Evolutionary conservation across 306 rosid species (phyloP).

Genomic region (Trifolium subterraneum): DNA sequence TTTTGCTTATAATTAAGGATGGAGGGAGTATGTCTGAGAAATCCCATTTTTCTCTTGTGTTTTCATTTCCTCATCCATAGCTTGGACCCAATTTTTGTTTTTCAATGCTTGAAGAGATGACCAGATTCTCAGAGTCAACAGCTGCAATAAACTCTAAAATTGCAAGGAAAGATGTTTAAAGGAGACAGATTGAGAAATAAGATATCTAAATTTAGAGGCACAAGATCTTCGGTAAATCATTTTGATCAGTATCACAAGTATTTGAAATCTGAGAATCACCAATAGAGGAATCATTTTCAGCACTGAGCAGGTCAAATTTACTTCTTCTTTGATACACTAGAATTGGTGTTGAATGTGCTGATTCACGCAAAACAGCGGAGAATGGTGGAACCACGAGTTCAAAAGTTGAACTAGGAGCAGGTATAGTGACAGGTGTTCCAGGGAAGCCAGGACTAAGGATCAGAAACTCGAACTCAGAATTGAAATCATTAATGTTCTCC

Average conservation of each 20-base stretch:
- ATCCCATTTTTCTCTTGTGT: too few relatives aligned
- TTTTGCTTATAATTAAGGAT: too few relatives aligned
- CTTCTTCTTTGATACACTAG: not conserved
- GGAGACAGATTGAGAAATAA: not conserved
- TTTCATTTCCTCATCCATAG: too few relatives aligned
- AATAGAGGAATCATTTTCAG: too few relatives aligned
- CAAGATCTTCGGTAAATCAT: not conserved
- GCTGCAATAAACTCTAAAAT: not conserved
- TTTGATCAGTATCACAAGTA: too few relatives aligned
- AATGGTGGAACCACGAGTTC: too few relatives aligned
- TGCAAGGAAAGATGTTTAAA: not conserved
- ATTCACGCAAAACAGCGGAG: not conserved
- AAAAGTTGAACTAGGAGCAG: too few relatives aligned
- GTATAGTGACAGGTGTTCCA: too few relatives aligned
- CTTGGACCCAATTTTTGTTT: too few relatives aligned
- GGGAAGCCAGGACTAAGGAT: not conserved
- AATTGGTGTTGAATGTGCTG: not conserved
- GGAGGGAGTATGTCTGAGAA: too few relatives aligned
- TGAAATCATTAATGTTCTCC: too few relatives aligned
- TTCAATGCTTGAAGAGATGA: not conserved
- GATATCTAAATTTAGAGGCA: too few relatives aligned
- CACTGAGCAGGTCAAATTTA: not conserved
- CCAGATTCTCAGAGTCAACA: not conserved
- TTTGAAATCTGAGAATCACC: not conserved
- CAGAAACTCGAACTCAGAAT: not conserved